Base-by-base conservation (phyloP, 768 basidiomycete genomes). In the Termitomyces sp. region DNA sequence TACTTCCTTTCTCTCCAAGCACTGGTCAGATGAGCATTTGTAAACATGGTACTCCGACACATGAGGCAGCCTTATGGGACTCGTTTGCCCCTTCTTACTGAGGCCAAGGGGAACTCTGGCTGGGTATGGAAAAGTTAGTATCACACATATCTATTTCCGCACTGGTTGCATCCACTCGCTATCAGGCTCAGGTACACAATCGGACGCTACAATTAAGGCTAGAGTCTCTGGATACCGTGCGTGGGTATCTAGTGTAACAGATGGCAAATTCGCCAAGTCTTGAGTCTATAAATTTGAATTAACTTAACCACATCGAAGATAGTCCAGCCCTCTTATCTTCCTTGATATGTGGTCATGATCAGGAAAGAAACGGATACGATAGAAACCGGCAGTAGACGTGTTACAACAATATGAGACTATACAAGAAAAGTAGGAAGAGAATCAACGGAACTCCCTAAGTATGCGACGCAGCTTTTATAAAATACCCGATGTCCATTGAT, bases 381-480 rank as follows among this genome's bases (percentile, higher is more conserved):
- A 44, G 16, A 10, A 42, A 22, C 24, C 24, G 53, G 24, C 22
- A 29, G 9, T 22, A 24, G 4, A 10, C 44, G 37, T 33, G 37
- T 26, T 54, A 54, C 42, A 45, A 5, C 0, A 1, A 45, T 24
- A 31, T 20, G 9, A 29, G 20, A 45, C 18, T 20, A 54, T 16
- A 29, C 41, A 34, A 33, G 31, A 41, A 8, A 20, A 45, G 42
- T 33, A 20, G 36, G 16, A 6, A 44, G 41, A 16, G 20, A 39
- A 48, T 22, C n/a, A 47, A 36, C 28, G 22, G 28, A 52, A 42
- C 18, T 45, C 6, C 28, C 7, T n/a, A 42, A 48, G 20, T 18
- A 58, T 42, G 52, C 28, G 39, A 58, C 52, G 51, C 44, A 49
- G 42, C n/a, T 41, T 42, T 49, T 49, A 34, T 29, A 41, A 49